A percentile compares a stretch with the other conserved stretches of the same genome.
Conservation (phyloP, 2,329 filamentous ascomycete genomes). For the Colletotrichum horii region DNA sequence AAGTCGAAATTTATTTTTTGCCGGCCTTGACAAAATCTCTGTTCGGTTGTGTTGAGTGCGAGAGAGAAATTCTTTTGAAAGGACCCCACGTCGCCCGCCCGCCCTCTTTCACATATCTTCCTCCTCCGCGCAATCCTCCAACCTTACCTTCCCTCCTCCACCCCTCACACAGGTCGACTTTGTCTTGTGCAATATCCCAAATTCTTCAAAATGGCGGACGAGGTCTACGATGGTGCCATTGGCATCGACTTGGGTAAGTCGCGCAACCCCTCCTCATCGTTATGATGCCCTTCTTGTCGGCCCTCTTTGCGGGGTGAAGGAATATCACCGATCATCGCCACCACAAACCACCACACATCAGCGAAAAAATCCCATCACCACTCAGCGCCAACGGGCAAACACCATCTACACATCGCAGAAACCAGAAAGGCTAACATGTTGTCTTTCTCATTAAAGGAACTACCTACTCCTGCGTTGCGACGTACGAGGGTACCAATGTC, state of each 20-base stretch:
- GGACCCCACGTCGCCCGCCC: constrained; percentile 22
- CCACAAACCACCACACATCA: background rate
- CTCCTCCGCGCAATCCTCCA: constrained; percentile 21
- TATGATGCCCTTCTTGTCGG: constrained; percentile 17
- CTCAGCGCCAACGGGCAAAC: background rate
- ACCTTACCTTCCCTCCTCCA: constrained; percentile 23
- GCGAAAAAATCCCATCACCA: background rate
- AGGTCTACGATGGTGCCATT: constrained; percentile 99
- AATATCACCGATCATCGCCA: constrained; percentile 7
- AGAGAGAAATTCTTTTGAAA: constrained; percentile 23
- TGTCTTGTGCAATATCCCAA: constrained; percentile 22
- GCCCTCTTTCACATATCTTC: constrained; percentile 20
- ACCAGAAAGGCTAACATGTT: constrained; percentile 24
- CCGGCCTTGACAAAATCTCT: constrained; percentile 20
- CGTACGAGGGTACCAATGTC: constrained; percentile 99
- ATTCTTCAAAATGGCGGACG: constrained; percentile 82
- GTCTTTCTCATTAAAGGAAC: constrained; percentile 68
- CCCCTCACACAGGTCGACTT: constrained; percentile 24
- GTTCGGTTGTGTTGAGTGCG: constrained; percentile 12
- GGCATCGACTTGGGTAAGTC: constrained; percentile 97
- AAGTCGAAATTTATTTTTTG: constrained; percentile 25
- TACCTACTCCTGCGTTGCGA: constrained; percentile 99
- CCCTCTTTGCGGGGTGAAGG: background rate
- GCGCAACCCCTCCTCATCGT: background rate
- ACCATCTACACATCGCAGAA: background rate